Evolutionary conservation across 192 early-diverging fungal genomes (phyloP), one percentile per base, ranked within the genome.

Genomic region (Mortierella alpina): DNA sequence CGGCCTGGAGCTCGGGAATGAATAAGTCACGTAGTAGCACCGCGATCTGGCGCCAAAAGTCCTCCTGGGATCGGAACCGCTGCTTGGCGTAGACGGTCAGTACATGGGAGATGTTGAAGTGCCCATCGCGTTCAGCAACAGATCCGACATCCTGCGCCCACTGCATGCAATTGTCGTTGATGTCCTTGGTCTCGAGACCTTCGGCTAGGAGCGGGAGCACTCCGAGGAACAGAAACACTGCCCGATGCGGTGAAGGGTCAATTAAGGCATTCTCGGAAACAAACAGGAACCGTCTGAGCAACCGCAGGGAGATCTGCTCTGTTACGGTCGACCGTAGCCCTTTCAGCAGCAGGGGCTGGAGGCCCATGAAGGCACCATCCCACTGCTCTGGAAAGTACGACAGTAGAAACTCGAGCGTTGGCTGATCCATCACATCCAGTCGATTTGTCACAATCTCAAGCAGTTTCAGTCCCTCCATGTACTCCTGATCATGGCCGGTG

Each of bases 401-500:
- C 12, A 90, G 65, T 22, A 96, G 59, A n/a, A 83, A 68, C 46
- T 86, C 84, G 9, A 83, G 74, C 14, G 83, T 82, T 12, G 60
- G 63, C 13, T 42, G 47, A 59, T 88, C 87, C 60, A 71, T 83
- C 17, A 94, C 52, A 80, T 92, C 86, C 51, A 92, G 55, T 48
- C 92, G 90, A 14, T 73, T 66, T 17, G 92, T 65, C 5, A 95
- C 82, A 58, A 88, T 89, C 50, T 87, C 84, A 10, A 96, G 66
- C n/a, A 96, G 70, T 61, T 82, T 62, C 14, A 95, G 82, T 4
- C 88, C 94, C 56, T 95, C 90, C 18, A 87, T 20, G 69, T 88
- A 95, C 73, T 96, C 95, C 71, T 89, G 91, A 50, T 95, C 93
- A 70, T 93, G 88, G 2, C 91, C 89, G 6, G 89, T 91, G 51